phyloP scores from a whole-genome alignment of 352 stramenopile genomes.

The Globisporangium yorkense region DNA sequence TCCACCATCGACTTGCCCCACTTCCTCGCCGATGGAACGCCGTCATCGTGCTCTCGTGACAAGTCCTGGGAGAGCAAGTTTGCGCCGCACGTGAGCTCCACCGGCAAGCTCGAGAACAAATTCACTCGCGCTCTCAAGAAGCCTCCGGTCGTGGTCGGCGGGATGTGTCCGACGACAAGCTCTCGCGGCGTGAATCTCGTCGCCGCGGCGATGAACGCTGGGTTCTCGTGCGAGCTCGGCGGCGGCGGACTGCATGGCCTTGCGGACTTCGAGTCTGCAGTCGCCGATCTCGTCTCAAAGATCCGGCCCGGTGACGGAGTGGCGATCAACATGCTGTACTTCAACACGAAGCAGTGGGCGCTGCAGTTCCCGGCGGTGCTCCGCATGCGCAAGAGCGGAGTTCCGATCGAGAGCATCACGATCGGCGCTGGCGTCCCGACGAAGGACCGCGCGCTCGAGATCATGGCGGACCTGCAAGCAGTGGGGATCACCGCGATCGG shows the following conservation, averaged over 20 bases:
- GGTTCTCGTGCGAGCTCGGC: constrained; percentile 76
- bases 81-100: constrained; percentile 30
- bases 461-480: constrained; percentile 55
- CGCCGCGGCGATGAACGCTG: constrained; percentile 72
- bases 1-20: constrained; percentile 19
- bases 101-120: constrained; percentile 57
- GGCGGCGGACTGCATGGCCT: constrained; percentile 63
- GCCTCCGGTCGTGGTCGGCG: constrained; percentile 72
- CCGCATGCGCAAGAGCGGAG: constrained; percentile 65
- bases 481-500: constrained; percentile 75
- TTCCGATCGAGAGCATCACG: constrained; percentile 87
- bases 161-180: constrained; percentile 86
- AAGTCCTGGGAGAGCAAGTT: constrained; percentile 53
- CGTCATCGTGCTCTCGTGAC: background rate
- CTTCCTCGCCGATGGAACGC: constrained; percentile 25
- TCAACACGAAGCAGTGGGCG: constrained; percentile 86
- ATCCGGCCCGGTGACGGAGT: constrained; percentile 70
- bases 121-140: constrained; percentile 74
- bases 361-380: constrained; percentile 89
- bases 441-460: constrained; percentile 71
- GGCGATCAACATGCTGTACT: constrained; percentile 86
- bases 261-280: constrained; percentile 61
- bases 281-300: constrained; percentile 66
- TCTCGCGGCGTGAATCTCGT: constrained; percentile 76
- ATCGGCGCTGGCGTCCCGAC: constrained; percentile 83